Conservation (phyloP, 768 basidiomycete species). For the Hemileccinum rubropunctum region DNA sequence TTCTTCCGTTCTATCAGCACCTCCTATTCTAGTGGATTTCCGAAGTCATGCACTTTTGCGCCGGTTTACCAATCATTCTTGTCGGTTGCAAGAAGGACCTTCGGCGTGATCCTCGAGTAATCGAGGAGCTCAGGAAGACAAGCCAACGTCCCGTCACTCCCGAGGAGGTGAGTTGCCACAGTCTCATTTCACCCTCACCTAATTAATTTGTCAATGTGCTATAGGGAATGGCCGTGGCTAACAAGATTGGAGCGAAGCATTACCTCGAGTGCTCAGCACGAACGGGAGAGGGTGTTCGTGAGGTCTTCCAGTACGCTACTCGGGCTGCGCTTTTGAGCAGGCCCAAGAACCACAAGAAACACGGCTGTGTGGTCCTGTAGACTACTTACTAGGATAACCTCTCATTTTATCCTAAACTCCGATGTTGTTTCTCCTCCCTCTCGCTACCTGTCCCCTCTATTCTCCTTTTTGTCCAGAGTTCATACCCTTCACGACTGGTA, state of each 20-base stretch:
- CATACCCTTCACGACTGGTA: slow-evolving; percentile 38
- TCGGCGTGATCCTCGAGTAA: slow-evolving; percentile 86
- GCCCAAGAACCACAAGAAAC: slow-evolving; percentile 43
- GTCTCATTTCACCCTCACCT: not conserved
- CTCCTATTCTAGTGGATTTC: slow-evolving; percentile 80
- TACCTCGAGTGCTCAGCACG: slow-evolving; percentile 98
- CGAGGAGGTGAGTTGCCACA: slow-evolving; percentile 64
- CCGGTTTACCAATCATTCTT: slow-evolving; percentile 91
- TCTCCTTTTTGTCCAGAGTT: slow-evolving; percentile 24
- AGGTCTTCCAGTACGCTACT: slow-evolving; percentile 98
- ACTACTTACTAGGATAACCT: slow-evolving; percentile 23
- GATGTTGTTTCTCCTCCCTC: slow-evolving; percentile 17
- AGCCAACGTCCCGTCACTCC: slow-evolving; percentile 92
- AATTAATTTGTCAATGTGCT: slow-evolving; percentile 1
- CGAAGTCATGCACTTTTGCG: slow-evolving; percentile 97
- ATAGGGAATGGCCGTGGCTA: slow-evolving; percentile 90
- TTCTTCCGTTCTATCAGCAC: slow-evolving; percentile 7
- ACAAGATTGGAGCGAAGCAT: slow-evolving; percentile 95
- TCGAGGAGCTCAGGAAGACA: slow-evolving; percentile 92
- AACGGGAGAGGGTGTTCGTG: slow-evolving; percentile 94
- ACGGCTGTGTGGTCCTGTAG: slow-evolving; percentile 45
- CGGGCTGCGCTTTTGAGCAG: slow-evolving; percentile 80
- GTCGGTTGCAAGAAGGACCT: slow-evolving; percentile 99
- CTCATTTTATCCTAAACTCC: slow-evolving; percentile 20
- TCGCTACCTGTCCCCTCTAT: too few relatives aligned